These are phyloP conservation scores for Buddleja alternifolia DNA, from an alignment of 257 asterid species.

Conservation along the genomic window DNA sequence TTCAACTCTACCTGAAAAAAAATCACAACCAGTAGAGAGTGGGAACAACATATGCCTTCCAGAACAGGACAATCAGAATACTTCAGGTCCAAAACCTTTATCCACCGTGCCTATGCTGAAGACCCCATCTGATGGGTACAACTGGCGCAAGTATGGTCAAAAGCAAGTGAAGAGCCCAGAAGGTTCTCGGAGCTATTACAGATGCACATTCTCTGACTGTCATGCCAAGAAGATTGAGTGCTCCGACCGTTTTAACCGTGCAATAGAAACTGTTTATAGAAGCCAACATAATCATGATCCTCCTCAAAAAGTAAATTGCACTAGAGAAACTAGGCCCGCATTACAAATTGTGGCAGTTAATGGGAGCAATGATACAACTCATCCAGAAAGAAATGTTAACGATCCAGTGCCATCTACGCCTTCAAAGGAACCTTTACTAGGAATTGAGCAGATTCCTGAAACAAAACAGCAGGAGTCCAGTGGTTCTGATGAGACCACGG, in stretches of 20 bases:
- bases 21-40: slow-evolving; percentile 35
- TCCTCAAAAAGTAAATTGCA: slow-evolving; percentile 60
- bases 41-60: slow-evolving; percentile 30
- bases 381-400: slow-evolving; percentile 27
- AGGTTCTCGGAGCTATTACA: slow-evolving; percentile 92
- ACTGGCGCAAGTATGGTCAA: slow-evolving; percentile 97
- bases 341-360: slow-evolving; percentile 40
- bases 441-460: slow-evolving; percentile 38
- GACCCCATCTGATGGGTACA: slow-evolving; percentile 79
- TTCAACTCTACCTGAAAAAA: slow-evolving; percentile 43
- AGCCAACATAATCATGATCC: slow-evolving; percentile 90
- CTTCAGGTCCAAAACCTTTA: slow-evolving; percentile 39
- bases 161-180: slow-evolving; percentile 96
- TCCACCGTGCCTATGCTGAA: slow-evolving; percentile 45
- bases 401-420: slow-evolving; percentile 51
- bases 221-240: slow-evolving; percentile 89
- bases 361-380: slow-evolving; percentile 40
- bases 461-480: slow-evolving; percentile 51
- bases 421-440: slow-evolving; percentile 45
- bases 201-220: slow-evolving; percentile 85
- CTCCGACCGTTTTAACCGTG: slow-evolving; percentile 57
- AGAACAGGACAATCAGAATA: slow-evolving; percentile 43
- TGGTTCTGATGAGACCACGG: slow-evolving; percentile 65
- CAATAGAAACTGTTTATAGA: slow-evolving; percentile 73
- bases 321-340: slow-evolving; percentile 47